Evolutionary conservation across 1,139 yeast species (phyloP), one percentile per base, ranked within the genome.

Genomic region (Yamadazyma diddensiae): DNA sequence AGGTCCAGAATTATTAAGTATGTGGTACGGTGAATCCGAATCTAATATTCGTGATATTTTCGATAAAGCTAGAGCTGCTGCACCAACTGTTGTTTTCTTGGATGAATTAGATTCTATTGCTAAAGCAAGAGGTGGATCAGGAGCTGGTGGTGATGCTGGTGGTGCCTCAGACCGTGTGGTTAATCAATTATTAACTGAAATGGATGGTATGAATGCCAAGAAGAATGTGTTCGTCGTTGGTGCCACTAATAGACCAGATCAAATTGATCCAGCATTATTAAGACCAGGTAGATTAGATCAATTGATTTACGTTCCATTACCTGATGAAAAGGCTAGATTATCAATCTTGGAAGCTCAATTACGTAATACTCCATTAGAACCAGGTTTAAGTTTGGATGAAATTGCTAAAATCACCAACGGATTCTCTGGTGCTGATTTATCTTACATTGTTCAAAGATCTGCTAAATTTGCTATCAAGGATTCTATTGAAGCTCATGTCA

Each of bases 171-270:
- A 92, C 67, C 82, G 98, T 65, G 98, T 92, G 46, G 98, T 94
- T 38, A 92, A 92, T 69, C 98, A 92, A 70, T 79, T 92, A 56
- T 79, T 92, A 61, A 94, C 98, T 8, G 98, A 92, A 70, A 92
- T 92, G 98, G 98, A 92, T 64, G 99, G 99, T 77, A 90, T 94
- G 97, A 92, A 92, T 57, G 95, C 97, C 48, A 92, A 92, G 73
- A 92, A 94, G 80, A 92, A 92, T 55, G 98, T 92, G 29, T 92
- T 94, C 55, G 97, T 92, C 37, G 87, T 92, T 67, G 99, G 98
- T 65, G 99, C 99, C 30, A 92, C 99, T 39, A 92, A 92, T 66
- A 82, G 98, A 73, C 98, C 98, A 26, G 97, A 90, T 62, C 97
- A 92, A 70, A 92, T 92, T 49, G 99, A 92, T 58, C 97, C 98